These are phyloP conservation scores for Phytophthora lateralis DNA, from an alignment of 352 stramenopile genomes.

Conservation along the genomic window DNA sequence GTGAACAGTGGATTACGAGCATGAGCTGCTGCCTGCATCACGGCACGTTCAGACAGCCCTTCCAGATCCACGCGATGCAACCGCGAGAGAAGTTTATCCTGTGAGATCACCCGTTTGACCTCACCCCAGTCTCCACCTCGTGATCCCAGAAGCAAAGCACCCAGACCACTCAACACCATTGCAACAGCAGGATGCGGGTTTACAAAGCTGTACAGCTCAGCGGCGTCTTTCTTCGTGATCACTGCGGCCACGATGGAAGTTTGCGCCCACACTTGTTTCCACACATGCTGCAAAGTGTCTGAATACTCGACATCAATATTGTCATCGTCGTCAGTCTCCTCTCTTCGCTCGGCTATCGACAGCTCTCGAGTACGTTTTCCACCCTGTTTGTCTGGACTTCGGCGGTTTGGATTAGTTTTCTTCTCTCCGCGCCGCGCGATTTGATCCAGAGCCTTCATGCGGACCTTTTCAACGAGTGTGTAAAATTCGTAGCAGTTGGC, in stretches of 20 bases:
- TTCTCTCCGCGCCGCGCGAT: conserved; percentile 28
- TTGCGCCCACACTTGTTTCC: conserved; percentile 46
- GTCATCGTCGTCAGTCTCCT: conserved; percentile 9
- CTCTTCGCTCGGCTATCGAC: conserved; percentile 23
- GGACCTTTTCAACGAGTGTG: conserved; percentile 73
- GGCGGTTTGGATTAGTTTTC: conserved; percentile 24
- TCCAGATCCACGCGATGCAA: conserved; percentile 57
- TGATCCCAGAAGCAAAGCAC: conserved; percentile 54
- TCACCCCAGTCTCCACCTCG: conserved; percentile 44
- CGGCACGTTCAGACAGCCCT: conserved; percentile 32
- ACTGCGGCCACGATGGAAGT: conserved; percentile 25
- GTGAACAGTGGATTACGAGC: conserved; percentile 75
- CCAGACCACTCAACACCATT: conserved; percentile 75
- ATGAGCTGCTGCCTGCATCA: conserved; percentile 51
- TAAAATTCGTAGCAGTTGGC: conserved; percentile 84
- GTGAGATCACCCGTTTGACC: conserved; percentile 60
- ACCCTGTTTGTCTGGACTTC: conserved; percentile 12
- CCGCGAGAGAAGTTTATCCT: conserved; percentile 66
- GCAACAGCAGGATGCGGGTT: conserved; percentile 76
- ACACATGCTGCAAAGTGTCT: conserved; percentile 33
- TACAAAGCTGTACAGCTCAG: conserved; percentile 83
- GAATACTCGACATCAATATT: conserved; percentile 1
- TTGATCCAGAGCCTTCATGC: conserved; percentile 66
- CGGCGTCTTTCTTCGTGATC: conserved; percentile 72
- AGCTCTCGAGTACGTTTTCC: conserved; percentile 13